Conservation (phyloP, 179 eudicot genomes). For the Actinidia arguta region DNA sequence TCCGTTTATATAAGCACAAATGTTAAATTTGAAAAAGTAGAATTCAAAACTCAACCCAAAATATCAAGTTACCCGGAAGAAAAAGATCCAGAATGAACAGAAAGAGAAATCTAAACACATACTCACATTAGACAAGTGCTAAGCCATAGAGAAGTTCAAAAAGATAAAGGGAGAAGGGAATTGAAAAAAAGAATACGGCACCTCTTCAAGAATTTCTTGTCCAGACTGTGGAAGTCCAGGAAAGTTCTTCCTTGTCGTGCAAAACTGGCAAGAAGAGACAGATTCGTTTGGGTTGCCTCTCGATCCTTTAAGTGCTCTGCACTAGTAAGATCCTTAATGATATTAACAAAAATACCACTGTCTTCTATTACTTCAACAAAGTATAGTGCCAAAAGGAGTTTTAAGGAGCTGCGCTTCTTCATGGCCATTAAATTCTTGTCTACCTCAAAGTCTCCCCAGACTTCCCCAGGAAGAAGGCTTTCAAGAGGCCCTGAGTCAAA, state of each 20-base stretch:
- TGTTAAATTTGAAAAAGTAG: not conserved
- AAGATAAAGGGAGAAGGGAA: not conserved
- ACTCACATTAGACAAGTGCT: not conserved
- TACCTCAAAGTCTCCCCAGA: conserved; percentile 76
- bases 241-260: conserved; percentile 94
- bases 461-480: conserved; percentile 86
- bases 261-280: conserved; percentile 94
- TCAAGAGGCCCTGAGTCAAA: conserved; percentile 82
- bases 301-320: conserved; percentile 91
- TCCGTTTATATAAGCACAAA: conserved; percentile 9
- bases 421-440: conserved; percentile 84
- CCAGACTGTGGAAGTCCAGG: conserved; percentile 78
- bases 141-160: not conserved
- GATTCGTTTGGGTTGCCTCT: conserved; percentile 91
- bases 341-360: conserved; percentile 67
- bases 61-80: not conserved
- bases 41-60: not conserved
- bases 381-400: conserved; percentile 90
- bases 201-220: conserved; percentile 89
- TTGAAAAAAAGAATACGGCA: conserved; percentile 22
- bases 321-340: conserved; percentile 90
- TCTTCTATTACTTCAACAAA: conserved; percentile 92
- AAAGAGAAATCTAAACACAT: not conserved
- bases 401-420: conserved; percentile 96
- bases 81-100: not conserved